Conservation (phyloP, 192 early-diverging fungal species). For the Coemansia sp. region DNA sequence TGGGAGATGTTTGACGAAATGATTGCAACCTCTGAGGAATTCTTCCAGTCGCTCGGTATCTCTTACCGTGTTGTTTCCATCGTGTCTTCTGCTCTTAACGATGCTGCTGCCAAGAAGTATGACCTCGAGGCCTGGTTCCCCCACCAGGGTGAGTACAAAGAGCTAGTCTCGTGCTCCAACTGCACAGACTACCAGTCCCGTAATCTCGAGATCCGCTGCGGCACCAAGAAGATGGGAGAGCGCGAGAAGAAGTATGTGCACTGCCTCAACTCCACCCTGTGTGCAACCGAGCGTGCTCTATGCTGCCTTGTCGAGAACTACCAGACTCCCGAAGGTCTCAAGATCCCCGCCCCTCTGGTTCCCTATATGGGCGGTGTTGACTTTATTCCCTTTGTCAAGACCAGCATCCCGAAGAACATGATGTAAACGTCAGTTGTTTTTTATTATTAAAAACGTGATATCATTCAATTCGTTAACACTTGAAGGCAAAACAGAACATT, state of each 20-base stretch:
- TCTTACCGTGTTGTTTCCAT: slow-evolving; percentile 95
- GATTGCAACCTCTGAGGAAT: slow-evolving; percentile 87
- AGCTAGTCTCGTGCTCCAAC: slow-evolving; percentile 98
- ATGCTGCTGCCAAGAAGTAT: slow-evolving; percentile 99
- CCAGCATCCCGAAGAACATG: slow-evolving; percentile 43
- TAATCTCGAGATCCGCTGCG: slow-evolving; percentile 90
- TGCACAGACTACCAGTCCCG: slow-evolving; percentile 99
- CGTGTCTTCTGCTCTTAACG: slow-evolving; percentile 97
- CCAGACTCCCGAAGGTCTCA: slow-evolving; percentile 88
- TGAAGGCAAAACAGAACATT: not conserved
- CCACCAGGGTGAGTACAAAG: slow-evolving; percentile 96
- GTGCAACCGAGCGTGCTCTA: slow-evolving; percentile 91
- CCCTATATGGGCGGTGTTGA: slow-evolving; percentile 92
- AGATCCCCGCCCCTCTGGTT: slow-evolving; percentile 79
- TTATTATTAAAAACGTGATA: slow-evolving; percentile 4
- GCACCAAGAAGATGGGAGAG: slow-evolving; percentile 96
- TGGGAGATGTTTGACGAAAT: slow-evolving; percentile 99
- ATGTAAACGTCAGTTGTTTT: slow-evolving; percentile 1
- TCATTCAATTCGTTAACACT: not conserved
- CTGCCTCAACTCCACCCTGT: slow-evolving; percentile 95
- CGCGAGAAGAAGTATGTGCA: slow-evolving; percentile 94
- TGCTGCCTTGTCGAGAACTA: slow-evolving; percentile 96
- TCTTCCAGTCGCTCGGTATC: slow-evolving; percentile 91
- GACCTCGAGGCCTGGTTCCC: slow-evolving; percentile 99
- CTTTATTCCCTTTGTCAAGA: slow-evolving; percentile 77